Evolutionary conservation across 768 basidiomycete species (phyloP).

Genomic region (Plicaturopsis crispa): DNA sequence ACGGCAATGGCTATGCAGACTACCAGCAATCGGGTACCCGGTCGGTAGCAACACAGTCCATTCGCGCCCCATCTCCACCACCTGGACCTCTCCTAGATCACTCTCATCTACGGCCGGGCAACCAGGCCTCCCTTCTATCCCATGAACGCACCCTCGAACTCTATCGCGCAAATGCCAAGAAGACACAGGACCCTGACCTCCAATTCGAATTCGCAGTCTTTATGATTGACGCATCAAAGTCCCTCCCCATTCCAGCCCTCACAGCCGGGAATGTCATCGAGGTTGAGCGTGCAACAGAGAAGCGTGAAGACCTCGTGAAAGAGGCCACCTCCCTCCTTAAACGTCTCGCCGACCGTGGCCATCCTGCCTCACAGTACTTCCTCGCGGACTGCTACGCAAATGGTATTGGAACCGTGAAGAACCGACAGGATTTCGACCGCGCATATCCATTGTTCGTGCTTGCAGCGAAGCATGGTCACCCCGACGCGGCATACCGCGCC

Average conservation of each 20-base stretch:
- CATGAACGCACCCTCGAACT: conserved; percentile 95
- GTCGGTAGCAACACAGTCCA: conserved; percentile 46
- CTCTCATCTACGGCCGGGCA: conserved; percentile 89
- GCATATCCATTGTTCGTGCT: conserved; percentile 95
- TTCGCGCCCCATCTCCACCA: conserved; percentile 62
- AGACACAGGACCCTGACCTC: conserved; percentile 94
- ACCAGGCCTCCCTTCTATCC: conserved; percentile 86
- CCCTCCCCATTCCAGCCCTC: conserved; percentile 66
- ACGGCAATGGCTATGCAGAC: conserved; percentile 13
- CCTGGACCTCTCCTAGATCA: conserved; percentile 75
- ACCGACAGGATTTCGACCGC: conserved; percentile 92
- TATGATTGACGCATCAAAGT: conserved; percentile 96
- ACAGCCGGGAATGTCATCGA: conserved; percentile 72
- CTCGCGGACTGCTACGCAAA: conserved; percentile 98
- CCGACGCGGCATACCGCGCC: conserved; percentile 90
- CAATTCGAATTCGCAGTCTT: conserved; percentile 99
- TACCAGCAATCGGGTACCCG: conserved; percentile 14
- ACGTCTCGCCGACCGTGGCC: conserved; percentile 88
- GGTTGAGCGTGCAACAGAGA: conserved; percentile 73
- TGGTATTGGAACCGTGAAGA: conserved; percentile 90
- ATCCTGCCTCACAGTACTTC: conserved; percentile 93
- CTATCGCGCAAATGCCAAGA: conserved; percentile 96
- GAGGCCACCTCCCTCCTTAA: conserved; percentile 87
- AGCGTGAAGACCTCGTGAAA: conserved; percentile 80
- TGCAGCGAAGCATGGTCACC: conserved; percentile 94